phyloP scores from a whole-genome alignment of 306 rosid species.

The Leucaena leucocephala region DNA sequence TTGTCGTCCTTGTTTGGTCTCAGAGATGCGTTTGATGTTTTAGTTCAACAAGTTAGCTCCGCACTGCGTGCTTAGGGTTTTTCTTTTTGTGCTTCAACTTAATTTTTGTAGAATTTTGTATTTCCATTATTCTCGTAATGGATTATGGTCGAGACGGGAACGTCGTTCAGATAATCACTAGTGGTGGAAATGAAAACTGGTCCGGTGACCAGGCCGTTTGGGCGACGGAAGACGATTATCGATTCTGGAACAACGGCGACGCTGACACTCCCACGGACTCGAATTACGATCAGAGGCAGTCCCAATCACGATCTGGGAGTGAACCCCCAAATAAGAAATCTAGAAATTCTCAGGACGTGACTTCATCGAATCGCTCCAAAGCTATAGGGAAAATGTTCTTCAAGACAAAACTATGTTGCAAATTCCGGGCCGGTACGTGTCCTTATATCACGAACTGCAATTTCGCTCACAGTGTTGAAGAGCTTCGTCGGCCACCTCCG shows the following conservation, averaged over 20 bases:
- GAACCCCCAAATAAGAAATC: slow-evolving; percentile 88
- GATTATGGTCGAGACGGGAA: slow-evolving; percentile 71
- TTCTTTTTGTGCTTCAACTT: background rate
- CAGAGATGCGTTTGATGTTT: background rate
- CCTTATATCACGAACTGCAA: slow-evolving; percentile 92
- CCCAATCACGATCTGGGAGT: slow-evolving; percentile 74
- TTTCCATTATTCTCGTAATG: slow-evolving; percentile 42
- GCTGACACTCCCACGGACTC: slow-evolving; percentile 74
- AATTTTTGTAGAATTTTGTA: background rate
- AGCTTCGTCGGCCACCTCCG: slow-evolving; percentile 92
- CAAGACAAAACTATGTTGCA: slow-evolving; percentile 97
- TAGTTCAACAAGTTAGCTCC: slow-evolving; percentile 11
- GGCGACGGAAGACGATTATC: slow-evolving; percentile 97
- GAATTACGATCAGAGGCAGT: slow-evolving; percentile 66
- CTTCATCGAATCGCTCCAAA: slow-evolving; percentile 67
- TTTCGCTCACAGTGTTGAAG: slow-evolving; percentile 96
- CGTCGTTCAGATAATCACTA: slow-evolving; percentile 81
- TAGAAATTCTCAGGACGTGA: slow-evolving; percentile 69
- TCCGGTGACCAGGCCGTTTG: slow-evolving; percentile 73
- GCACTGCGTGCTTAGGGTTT: slow-evolving; percentile 47
- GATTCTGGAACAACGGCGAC: slow-evolving; percentile 68
- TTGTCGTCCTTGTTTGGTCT: background rate
- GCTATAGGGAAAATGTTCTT: slow-evolving; percentile 97
- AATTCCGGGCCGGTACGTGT: slow-evolving; percentile 88
- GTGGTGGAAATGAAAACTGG: slow-evolving; percentile 71